phyloP scores from a whole-genome alignment of 2,329 filamentous ascomycete species.

The Epicoccum nigrum region DNA sequence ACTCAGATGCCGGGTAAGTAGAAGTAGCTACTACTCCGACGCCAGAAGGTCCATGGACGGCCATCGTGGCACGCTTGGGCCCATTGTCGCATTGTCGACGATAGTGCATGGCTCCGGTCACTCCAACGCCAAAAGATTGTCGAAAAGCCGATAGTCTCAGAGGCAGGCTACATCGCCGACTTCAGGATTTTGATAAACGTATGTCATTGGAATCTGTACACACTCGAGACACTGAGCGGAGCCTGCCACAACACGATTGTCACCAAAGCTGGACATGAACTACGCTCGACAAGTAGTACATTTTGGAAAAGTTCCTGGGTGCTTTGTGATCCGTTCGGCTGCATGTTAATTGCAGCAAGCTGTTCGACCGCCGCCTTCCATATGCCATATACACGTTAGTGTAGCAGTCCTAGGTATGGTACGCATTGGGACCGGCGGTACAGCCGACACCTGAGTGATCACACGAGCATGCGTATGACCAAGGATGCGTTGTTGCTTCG shows the following conservation, averaged over 20 bases:
- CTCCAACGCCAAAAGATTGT: conserved; percentile 78
- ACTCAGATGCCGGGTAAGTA: conserved; percentile 53
- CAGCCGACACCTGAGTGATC: too few relatives aligned
- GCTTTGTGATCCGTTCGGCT: too few relatives aligned
- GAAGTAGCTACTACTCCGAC: conserved; percentile 23
- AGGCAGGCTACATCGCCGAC: conserved; percentile 87
- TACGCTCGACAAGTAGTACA: not conserved
- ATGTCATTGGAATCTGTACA: conserved; percentile 39
- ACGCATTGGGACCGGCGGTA: too few relatives aligned
- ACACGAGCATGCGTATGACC: too few relatives aligned
- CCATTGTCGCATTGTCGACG: conserved; percentile 65
- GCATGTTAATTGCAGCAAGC: too few relatives aligned
- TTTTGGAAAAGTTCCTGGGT: too few relatives aligned
- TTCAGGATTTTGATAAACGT: conserved; percentile 86
- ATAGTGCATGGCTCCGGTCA: conserved; percentile 71
- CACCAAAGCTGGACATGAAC: not conserved
- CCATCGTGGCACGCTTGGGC: conserved; percentile 51
- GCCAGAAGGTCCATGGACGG: conserved; percentile 68
- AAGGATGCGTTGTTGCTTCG: too few relatives aligned
- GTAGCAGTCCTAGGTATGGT: too few relatives aligned
- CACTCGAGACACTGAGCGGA: not conserved
- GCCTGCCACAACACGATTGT: not conserved
- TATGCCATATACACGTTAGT: too few relatives aligned
- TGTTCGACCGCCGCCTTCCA: too few relatives aligned
- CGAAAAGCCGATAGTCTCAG: conserved; percentile 83